These are phyloP conservation scores for Cercospora beticola DNA, from an alignment of 2,329 filamentous ascomycete genomes.

Conservation along the genomic window DNA sequence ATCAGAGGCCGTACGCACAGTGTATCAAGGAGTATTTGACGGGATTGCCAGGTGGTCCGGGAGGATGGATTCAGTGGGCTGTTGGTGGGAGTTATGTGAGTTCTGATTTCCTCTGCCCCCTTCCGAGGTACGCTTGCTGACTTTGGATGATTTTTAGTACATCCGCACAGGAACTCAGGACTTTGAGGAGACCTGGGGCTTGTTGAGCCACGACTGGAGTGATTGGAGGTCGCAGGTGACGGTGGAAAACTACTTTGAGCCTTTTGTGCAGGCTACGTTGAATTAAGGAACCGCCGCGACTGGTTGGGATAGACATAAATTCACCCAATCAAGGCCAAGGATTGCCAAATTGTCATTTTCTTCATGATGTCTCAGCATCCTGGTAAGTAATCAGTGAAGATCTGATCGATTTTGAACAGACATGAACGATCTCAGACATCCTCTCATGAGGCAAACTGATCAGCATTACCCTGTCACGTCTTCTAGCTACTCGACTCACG, in stretches of 20 bases:
- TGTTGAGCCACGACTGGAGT: conserved; percentile 57
- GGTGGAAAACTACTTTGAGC: conserved; percentile 21
- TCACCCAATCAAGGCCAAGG: neutral
- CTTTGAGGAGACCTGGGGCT: conserved; percentile 37
- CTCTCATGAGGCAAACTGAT: neutral
- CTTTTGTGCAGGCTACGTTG: conserved; percentile 22
- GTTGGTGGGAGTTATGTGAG: conserved; percentile 48
- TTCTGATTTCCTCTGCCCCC: conserved; percentile 29
- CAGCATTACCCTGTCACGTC: neutral
- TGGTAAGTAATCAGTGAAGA: neutral
- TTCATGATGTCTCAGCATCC: neutral
- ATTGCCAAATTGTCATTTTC: neutral
- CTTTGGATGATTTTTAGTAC: conserved; percentile 32
- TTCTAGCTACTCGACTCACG: neutral
- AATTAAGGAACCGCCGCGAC: neutral
- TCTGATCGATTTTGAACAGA: neutral
- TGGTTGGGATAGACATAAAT: neutral
- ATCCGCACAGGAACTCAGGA: conserved; percentile 8
- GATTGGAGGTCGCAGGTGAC: conserved; percentile 28
- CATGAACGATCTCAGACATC: neutral
- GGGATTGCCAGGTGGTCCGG: conserved; percentile 47
- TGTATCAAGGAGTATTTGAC: conserved; percentile 55
- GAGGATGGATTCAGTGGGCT: conserved; percentile 59
- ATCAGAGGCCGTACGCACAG: conserved; percentile 52
- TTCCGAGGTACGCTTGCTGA: neutral